Percentiles rank a stretch among this genome's conserved stretches.
Conservation (phyloP, 73 alveolate species). For the Blepharisma stoltei region DNA sequence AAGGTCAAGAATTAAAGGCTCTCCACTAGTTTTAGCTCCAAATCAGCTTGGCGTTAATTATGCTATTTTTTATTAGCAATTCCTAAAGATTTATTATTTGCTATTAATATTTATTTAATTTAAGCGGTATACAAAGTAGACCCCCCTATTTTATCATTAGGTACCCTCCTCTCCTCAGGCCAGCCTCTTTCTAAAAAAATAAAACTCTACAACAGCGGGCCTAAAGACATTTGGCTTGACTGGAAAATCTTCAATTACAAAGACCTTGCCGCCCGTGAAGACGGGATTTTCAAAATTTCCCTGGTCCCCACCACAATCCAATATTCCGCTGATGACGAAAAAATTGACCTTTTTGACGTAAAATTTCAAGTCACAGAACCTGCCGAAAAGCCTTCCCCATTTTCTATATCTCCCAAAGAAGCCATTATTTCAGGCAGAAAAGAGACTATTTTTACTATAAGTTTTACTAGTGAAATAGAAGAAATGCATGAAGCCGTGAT, state of each 20-base stretch:
- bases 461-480: slow-evolving; percentile 49
- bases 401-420: slow-evolving; percentile 45
- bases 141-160: slow-evolving; percentile 69
- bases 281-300: slow-evolving; percentile 35
- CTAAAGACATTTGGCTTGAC: slow-evolving; percentile 42
- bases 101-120: too few relatives aligned
- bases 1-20: slow-evolving; percentile 50
- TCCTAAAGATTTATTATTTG: too few relatives aligned
- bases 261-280: slow-evolving; percentile 29
- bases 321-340: slow-evolving; percentile 19
- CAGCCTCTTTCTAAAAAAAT: slow-evolving; percentile 46
- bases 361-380: slow-evolving; percentile 63
- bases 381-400: slow-evolving; percentile 49
- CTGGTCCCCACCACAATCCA: slow-evolving; percentile 12
- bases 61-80: too few relatives aligned
- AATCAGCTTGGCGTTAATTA: slow-evolving; percentile 65
- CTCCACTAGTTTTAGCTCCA: slow-evolving; percentile 57
- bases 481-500: slow-evolving; percentile 48
- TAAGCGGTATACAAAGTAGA: too few relatives aligned
- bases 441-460: slow-evolving; percentile 37
- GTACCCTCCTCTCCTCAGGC: slow-evolving; percentile 48
- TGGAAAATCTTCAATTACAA: slow-evolving; percentile 60
- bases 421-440: slow-evolving; percentile 46
- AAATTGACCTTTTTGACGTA: slow-evolving; percentile 55
- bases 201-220: slow-evolving; percentile 64